phyloP scores from a whole-genome alignment of 352 stramenopile genomes.

The Ophiocytium majus region DNA sequence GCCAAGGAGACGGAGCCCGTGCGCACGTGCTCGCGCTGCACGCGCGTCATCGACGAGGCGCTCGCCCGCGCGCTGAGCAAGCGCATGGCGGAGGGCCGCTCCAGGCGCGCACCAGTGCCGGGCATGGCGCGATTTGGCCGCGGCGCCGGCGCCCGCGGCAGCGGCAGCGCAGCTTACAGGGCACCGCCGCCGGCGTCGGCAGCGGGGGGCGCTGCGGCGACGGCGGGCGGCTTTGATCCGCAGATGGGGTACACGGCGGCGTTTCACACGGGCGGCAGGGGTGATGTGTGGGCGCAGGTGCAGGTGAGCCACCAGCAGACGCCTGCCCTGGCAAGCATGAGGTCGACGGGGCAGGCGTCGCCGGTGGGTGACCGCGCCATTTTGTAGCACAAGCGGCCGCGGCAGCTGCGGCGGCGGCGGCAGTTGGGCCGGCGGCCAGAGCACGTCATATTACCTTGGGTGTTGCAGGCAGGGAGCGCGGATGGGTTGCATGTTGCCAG shows the following conservation, averaged over 20 bases:
- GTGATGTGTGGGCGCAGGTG: neutral
- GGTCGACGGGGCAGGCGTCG: neutral
- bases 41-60: slow-evolving; percentile 41
- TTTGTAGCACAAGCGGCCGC: no score
- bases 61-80: slow-evolving; percentile 26
- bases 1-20: slow-evolving; percentile 38
- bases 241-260: no score
- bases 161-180: neutral
- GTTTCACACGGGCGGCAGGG: no score
- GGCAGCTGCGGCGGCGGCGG: no score
- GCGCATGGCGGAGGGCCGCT: neutral
- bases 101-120: neutral
- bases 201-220: neutral
- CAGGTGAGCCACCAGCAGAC: neutral
- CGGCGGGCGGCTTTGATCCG: no score
- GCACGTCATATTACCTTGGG: no score
- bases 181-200: no score
- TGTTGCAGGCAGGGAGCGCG: no score
- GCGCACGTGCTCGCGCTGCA: slow-evolving; percentile 44
- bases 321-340: neutral
- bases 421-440: no score
- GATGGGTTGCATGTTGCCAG: no score
- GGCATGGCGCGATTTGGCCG: neutral
- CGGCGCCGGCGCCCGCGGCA: no score
- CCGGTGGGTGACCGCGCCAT: neutral